A percentile compares a stretch with the other conserved stretches of the same genome.
Evolutionary conservation across 169 alveolate genomes (phyloP).

Genomic region (Plasmodium cynomolgi): DNA sequence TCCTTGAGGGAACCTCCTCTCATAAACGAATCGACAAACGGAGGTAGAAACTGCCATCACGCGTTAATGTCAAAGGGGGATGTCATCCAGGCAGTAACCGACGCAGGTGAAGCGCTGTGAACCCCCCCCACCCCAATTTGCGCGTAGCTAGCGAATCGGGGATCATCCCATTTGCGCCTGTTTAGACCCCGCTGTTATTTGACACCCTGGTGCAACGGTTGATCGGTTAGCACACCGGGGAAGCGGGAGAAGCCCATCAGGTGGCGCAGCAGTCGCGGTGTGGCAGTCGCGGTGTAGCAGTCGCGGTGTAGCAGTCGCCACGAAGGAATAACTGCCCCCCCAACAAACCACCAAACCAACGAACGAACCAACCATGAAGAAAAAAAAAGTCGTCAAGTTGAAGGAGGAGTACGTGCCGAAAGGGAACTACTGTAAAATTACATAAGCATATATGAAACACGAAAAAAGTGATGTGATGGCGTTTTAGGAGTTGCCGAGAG

Average conservation of each 20-base stretch:
- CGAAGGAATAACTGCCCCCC: neutral
- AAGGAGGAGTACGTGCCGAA: slow-evolving; percentile 56
- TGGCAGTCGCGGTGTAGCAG: neutral
- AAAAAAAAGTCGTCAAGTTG: slow-evolving; percentile 58
- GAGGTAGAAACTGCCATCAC: neutral
- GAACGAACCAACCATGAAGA: slow-evolving; percentile 52
- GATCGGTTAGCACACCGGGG: neutral
- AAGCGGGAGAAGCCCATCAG: neutral
- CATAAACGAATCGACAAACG: neutral
- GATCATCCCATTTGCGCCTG: neutral
- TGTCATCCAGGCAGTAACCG: neutral
- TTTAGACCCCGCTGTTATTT: neutral
- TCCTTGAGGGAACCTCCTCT: neutral
- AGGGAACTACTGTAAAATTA: slow-evolving; percentile 42
- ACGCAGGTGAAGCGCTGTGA: neutral
- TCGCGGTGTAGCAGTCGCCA: neutral
- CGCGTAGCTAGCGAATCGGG: neutral
- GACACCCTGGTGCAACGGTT: neutral
- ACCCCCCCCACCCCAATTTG: neutral
- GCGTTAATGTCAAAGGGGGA: neutral
- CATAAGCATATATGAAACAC: neutral
- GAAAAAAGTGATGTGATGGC: neutral
- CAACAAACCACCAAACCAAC: slow-evolving; percentile 11
- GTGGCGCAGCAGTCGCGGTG: neutral
- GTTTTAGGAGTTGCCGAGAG: neutral